These are phyloP conservation scores for Cordyceps cateniannulata DNA, from an alignment of 2,329 filamentous ascomycete species.

Conservation along the genomic window DNA sequence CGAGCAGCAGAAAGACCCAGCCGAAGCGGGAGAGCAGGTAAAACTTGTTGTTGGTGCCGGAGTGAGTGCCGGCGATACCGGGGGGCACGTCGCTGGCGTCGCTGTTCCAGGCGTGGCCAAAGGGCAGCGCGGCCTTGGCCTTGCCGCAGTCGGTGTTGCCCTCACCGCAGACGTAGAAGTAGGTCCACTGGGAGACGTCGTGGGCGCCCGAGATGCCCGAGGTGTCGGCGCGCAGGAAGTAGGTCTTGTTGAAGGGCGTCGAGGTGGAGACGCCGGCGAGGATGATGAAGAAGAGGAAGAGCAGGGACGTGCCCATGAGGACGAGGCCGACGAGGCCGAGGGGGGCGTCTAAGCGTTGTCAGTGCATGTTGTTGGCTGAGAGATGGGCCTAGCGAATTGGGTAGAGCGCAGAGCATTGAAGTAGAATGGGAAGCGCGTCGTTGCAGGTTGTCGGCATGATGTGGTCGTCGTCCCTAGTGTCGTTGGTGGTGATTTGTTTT, in stretches of 20 bases:
- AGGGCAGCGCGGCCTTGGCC: slow-evolving; percentile 55
- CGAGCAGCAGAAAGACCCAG: slow-evolving; percentile 85
- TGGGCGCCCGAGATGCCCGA: slow-evolving; percentile 63
- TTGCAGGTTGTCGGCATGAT: not conserved
- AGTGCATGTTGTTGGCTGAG: no score
- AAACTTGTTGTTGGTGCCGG: slow-evolving; percentile 52
- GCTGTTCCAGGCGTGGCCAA: slow-evolving; percentile 64
- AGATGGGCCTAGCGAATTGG: no score
- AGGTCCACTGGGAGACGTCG: slow-evolving; percentile 74
- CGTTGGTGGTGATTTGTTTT: not conserved
- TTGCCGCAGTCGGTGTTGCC: slow-evolving; percentile 58
- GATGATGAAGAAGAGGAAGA: slow-evolving; percentile 54
- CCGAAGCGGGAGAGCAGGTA: slow-evolving; percentile 87
- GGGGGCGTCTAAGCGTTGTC: slow-evolving; percentile 29
- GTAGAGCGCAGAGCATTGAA: not conserved
- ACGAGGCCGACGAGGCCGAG: slow-evolving; percentile 38
- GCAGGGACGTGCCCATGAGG: slow-evolving; percentile 44
- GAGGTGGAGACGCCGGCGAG: slow-evolving; percentile 44
- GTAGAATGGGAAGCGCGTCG: not conserved
- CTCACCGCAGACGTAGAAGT: slow-evolving; percentile 73
- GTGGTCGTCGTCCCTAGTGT: not conserved
- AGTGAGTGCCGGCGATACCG: slow-evolving; percentile 44
- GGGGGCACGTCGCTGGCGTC: slow-evolving; percentile 35
- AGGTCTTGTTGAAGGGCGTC: slow-evolving; percentile 64
- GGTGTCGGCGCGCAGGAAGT: slow-evolving; percentile 80